Evolutionary conservation across 192 early-diverging fungal genomes (phyloP).

Genomic region (Spinellus fusiger): DNA sequence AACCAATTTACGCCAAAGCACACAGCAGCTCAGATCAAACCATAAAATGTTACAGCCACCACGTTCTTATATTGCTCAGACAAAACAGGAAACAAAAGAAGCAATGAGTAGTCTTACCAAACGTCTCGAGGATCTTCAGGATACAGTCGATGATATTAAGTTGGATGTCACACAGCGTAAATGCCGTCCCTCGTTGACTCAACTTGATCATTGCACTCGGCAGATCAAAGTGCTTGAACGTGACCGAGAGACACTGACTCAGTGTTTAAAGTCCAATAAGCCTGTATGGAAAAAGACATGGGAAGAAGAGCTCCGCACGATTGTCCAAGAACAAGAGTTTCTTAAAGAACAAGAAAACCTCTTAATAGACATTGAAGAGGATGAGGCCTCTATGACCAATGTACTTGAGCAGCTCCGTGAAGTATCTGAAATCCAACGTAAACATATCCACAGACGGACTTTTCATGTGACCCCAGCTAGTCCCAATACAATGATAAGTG

Average conservation of each 20-base stretch:
- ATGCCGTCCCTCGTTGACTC: constrained; percentile 46
- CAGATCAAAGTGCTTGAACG: constrained; percentile 39
- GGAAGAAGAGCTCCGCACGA: constrained; percentile 72
- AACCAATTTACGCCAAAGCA: neutral
- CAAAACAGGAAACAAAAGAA: neutral
- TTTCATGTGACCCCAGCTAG: constrained; percentile 20
- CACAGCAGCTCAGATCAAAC: neutral
- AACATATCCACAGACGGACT: constrained; percentile 5
- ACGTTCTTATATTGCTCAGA: neutral
- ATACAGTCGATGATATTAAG: constrained; percentile 63
- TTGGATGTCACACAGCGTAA: constrained; percentile 61
- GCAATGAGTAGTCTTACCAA: neutral
- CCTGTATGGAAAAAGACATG: constrained; percentile 72
- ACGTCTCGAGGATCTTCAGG: constrained; percentile 58
- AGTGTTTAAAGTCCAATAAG: constrained; percentile 51
- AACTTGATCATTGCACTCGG: constrained; percentile 42
- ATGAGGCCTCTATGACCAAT: constrained; percentile 44
- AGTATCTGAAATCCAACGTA: constrained; percentile 47
- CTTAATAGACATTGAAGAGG: constrained; percentile 58
- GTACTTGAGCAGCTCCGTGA: constrained; percentile 53
- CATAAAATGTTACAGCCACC: neutral
- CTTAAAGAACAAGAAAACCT: constrained; percentile 68
- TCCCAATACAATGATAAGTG: constrained; percentile 56
- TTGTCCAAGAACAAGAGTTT: constrained; percentile 70
- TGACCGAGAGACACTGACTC: constrained; percentile 40